Evolutionary conservation across 768 basidiomycete genomes (phyloP).

Genomic region (Russula sp.): DNA sequence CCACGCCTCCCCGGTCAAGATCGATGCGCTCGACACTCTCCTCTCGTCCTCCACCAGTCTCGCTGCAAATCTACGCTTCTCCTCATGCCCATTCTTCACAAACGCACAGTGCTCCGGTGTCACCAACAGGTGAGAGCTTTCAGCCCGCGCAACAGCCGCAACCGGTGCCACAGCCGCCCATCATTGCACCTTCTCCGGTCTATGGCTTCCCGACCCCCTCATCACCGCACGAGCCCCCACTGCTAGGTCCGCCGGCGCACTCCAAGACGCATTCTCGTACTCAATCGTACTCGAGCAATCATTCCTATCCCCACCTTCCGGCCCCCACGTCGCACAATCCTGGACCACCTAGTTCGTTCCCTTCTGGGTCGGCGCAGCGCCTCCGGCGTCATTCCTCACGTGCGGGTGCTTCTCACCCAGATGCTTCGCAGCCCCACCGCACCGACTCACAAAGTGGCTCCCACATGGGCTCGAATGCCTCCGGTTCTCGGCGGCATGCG

Average conservation of each 20-base stretch:
- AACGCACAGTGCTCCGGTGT: constrained; percentile 15
- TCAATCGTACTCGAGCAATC: constrained; percentile 13
- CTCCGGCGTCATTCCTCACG: constrained; percentile 18
- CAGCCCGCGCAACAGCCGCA: constrained; percentile 4
- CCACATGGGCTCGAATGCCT: not conserved
- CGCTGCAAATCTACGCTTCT: constrained; percentile 20
- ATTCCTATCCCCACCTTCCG: constrained; percentile 8
- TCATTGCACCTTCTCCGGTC: constrained; percentile 13
- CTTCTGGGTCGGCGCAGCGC: constrained; percentile 11
- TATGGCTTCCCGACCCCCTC: constrained; percentile 14
- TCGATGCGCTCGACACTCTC: constrained; percentile 17
- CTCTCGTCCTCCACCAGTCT: constrained; percentile 3
- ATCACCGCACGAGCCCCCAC: constrained; percentile 12
- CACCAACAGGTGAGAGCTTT: constrained; percentile 8
- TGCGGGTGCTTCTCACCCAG: constrained; percentile 4
- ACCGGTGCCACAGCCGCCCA: not conserved
- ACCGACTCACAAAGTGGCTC: constrained; percentile 3
- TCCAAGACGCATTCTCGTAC: constrained; percentile 10
- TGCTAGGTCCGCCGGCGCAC: not conserved
- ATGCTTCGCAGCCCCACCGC: not conserved
- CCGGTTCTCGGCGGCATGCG: constrained; percentile 4
- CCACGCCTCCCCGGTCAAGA: constrained; percentile 2
- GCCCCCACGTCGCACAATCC: not conserved
- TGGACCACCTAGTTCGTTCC: constrained; percentile 9
- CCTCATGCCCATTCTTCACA: constrained; percentile 10